Base-by-base conservation (phyloP, 1,139 yeast species). In the Saccharomyces hybrid region DNA sequence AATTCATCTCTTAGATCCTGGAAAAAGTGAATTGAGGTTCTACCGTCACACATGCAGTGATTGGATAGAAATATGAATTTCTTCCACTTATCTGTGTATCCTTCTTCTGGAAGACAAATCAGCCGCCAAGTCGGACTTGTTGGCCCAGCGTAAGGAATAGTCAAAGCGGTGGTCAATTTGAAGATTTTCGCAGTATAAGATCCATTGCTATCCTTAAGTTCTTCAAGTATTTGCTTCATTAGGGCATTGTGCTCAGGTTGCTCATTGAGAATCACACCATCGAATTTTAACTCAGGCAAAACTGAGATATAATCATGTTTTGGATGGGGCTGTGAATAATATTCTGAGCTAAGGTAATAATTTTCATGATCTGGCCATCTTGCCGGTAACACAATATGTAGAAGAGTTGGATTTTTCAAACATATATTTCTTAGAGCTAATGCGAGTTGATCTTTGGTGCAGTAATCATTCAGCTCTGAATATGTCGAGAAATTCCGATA, bases 231-330 rank as follows among this genome's bases (percentile, higher is more conserved):
- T 38, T 38, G 44, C 44, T 20, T 38, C 44, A 38, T 20, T 11
- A 38, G 5, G 3, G 23, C 25, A 38, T 6, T 20, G 26, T 38
- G 5, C 25, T 38, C 25, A 38, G 44, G 44, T 38, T 38, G 44
- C 5, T 38, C 25, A 5, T 38, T 38, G 25, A 38, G 23, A 38
- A 38, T 8, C 7, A 38, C 44, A 20, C 44, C 44, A 9, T 51
- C 49, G 0, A 55, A 9, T 13, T 41, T 46, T 26, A 56, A 23
- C 26, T 48, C 28, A 16, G 46, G 46, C 4, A 52, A 25, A n/a
- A 56, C 53, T 16, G 48, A 46, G 11, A 56, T 55, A 51, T 53
- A 56, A 48, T 56, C 59, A 46, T 53, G 51, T n/a, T 47, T 51
- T 14, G 31, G 27, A 28, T 50, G 49, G 1, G 56, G 53, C 16